phyloP scores from a whole-genome alignment of 768 basidiomycete genomes.

The Holtermannia corniformis region DNA sequence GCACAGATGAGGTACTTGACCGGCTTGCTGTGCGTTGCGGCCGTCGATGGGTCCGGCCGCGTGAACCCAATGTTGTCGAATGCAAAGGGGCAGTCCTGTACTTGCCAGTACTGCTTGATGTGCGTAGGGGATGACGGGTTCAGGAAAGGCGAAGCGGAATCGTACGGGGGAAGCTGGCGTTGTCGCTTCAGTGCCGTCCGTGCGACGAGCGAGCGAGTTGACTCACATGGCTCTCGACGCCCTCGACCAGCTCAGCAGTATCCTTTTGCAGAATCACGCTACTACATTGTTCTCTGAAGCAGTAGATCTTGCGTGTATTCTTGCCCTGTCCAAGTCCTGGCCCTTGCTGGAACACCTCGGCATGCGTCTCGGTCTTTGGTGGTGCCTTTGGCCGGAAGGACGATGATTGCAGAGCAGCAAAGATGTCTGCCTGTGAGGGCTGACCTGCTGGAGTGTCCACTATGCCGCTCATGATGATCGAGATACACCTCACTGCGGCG shows the following conservation, averaged over 20 bases:
- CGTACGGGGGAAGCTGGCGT: slow-evolving; percentile 22
- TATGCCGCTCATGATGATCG: too few relatives aligned
- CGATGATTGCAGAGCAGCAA: slow-evolving; percentile 25
- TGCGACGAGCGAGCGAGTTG: background rate
- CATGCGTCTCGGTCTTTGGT: slow-evolving; percentile 9
- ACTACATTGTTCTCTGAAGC: slow-evolving; percentile 35
- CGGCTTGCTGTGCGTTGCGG: slow-evolving; percentile 4
- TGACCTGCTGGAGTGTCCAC: background rate
- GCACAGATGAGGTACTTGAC: slow-evolving; percentile 43
- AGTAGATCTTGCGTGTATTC: slow-evolving; percentile 32
- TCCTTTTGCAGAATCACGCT: slow-evolving; percentile 31
- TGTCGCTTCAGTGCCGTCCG: background rate
- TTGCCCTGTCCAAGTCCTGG: background rate
- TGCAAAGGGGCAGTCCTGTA: slow-evolving; percentile 32
- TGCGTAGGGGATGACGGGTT: background rate
- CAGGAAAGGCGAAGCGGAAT: slow-evolving; percentile 26
- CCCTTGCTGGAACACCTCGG: slow-evolving; percentile 3
- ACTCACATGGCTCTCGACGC: slow-evolving; percentile 22
- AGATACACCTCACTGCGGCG: too few relatives aligned
- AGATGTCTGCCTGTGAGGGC: slow-evolving; percentile 34
- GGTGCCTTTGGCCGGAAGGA: slow-evolving; percentile 13
- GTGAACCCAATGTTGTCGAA: slow-evolving; percentile 44
- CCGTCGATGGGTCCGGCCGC: slow-evolving; percentile 10
- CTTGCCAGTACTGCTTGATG: slow-evolving; percentile 23
- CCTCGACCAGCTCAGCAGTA: slow-evolving; percentile 20